phyloP scores from a whole-genome alignment of 1,284 basidiomycete genomes.

The Phaffia rhodozyma region DNA sequence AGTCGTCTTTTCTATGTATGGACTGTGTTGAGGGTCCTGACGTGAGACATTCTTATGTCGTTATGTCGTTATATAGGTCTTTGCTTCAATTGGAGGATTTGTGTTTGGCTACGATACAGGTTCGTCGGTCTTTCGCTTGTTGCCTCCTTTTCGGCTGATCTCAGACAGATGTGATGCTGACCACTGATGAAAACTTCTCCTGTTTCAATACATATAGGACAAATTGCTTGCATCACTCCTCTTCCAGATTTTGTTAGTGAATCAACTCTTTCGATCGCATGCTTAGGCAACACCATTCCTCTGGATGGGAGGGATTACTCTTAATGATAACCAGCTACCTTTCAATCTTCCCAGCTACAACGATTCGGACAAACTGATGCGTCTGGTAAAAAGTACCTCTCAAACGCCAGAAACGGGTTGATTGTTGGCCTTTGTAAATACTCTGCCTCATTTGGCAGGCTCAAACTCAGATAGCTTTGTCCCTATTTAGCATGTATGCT shows the following conservation, averaged over 20 bases:
- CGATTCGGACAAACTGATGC: constrained; percentile 12
- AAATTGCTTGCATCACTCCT: constrained; percentile 61
- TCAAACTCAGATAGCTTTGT: constrained; percentile 17
- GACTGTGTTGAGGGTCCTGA: no score
- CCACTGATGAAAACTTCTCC: neutral
- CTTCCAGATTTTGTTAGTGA: constrained; percentile 59
- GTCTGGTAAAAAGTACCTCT: constrained; percentile 41
- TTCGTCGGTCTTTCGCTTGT: constrained; percentile 26
- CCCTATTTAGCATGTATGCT: constrained; percentile 23
- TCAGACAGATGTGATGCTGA: constrained; percentile 4
- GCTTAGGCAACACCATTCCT: constrained; percentile 25
- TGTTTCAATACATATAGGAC: constrained; percentile 53
- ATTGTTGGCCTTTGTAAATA: constrained; percentile 42
- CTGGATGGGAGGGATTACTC: constrained; percentile 22
- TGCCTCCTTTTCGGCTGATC: neutral
- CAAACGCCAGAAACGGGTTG: constrained; percentile 44
- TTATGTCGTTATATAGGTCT: constrained; percentile 25
- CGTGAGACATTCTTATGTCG: neutral
- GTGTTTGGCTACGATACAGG: constrained; percentile 43
- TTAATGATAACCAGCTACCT: constrained; percentile 9
- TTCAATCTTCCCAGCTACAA: no score
- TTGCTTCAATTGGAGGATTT: constrained; percentile 68
- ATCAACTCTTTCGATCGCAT: constrained; percentile 44
- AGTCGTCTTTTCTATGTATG: no score
- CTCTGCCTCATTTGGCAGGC: no score